A percentile compares a stretch with the other conserved stretches of the same genome.
Conservation (phyloP, 345 rosid genomes). For the Tarenaya hassleriana region DNA sequence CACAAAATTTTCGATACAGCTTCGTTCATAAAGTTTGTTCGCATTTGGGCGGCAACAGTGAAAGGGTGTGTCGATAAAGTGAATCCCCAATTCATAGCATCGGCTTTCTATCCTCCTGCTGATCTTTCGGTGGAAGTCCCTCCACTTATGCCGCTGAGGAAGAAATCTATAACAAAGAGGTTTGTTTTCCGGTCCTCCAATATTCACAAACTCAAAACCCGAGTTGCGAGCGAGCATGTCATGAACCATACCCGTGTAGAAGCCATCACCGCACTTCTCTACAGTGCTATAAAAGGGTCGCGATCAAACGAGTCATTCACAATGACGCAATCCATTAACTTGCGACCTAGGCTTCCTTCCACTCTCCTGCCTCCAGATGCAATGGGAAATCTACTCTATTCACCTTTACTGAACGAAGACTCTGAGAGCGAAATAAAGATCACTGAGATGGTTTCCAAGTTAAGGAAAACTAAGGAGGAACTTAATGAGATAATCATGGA, state of each 20-base stretch:
- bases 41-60: not conserved
- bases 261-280: not conserved
- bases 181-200: not conserved
- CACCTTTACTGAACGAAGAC: not conserved
- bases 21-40: not conserved
- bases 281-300: not conserved
- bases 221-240: not conserved
- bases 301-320: not conserved
- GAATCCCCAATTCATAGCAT: not conserved
- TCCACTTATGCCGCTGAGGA: not conserved
- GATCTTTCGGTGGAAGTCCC: not conserved
- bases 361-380: not conserved
- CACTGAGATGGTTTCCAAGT: not conserved
- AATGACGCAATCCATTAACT: not conserved
- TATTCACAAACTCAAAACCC: not conserved
- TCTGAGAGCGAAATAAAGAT: not conserved
- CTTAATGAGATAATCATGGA: not conserved
- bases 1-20: not conserved
- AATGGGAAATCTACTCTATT: not conserved
- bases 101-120: not conserved
- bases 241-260: not conserved
- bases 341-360: constrained; percentile 1
- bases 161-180: not conserved
- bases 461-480: not conserved
- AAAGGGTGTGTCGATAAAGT: not conserved